Conservation (phyloP, 495 filamentous ascomycete genomes). For the Trichoderma virens region DNA sequence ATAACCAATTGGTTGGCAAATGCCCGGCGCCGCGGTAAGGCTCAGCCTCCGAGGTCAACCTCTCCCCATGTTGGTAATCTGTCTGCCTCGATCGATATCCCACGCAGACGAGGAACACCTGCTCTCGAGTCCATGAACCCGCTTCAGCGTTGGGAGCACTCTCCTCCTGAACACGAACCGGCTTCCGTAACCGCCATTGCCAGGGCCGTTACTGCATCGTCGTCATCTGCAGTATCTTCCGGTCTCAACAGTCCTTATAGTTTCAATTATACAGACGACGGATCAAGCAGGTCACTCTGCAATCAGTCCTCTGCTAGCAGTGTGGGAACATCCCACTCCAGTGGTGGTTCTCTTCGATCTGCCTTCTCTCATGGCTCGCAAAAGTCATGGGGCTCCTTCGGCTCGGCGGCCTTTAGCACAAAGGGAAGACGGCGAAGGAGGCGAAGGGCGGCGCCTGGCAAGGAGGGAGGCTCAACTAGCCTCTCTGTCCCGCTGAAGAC, state of each 20-base stretch:
- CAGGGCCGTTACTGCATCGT: slow-evolving; percentile 57
- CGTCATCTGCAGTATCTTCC: slow-evolving; percentile 37
- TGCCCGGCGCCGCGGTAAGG: slow-evolving; percentile 69
- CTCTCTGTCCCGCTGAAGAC: slow-evolving; percentile 38
- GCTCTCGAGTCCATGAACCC: slow-evolving; percentile 64
- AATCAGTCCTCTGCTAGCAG: slow-evolving; percentile 65
- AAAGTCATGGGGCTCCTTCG: slow-evolving; percentile 60
- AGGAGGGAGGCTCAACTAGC: slow-evolving; percentile 17
- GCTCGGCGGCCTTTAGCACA: slow-evolving; percentile 34
- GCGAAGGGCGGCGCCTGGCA: slow-evolving; percentile 36
- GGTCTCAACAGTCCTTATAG: slow-evolving; percentile 44
- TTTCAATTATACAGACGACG: slow-evolving; percentile 52
- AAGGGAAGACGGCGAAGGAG: slow-evolving; percentile 67
- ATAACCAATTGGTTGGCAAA: slow-evolving; percentile 86
- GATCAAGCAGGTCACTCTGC: slow-evolving; percentile 61
- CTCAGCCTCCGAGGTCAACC: slow-evolving; percentile 48
- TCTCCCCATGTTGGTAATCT: slow-evolving; percentile 47
- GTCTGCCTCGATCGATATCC: slow-evolving; percentile 63
- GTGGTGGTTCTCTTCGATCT: slow-evolving; percentile 62
- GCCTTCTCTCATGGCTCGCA: slow-evolving; percentile 62
- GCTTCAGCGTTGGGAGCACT: slow-evolving; percentile 77
- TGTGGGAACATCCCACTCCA: slow-evolving; percentile 62
- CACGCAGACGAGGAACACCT: slow-evolving; percentile 35
- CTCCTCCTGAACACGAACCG: slow-evolving; percentile 81
- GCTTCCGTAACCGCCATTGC: slow-evolving; percentile 73